These are phyloP conservation scores for Haberlea rhodopensis DNA, from an alignment of 257 asterid species.

Conservation along the genomic window DNA sequence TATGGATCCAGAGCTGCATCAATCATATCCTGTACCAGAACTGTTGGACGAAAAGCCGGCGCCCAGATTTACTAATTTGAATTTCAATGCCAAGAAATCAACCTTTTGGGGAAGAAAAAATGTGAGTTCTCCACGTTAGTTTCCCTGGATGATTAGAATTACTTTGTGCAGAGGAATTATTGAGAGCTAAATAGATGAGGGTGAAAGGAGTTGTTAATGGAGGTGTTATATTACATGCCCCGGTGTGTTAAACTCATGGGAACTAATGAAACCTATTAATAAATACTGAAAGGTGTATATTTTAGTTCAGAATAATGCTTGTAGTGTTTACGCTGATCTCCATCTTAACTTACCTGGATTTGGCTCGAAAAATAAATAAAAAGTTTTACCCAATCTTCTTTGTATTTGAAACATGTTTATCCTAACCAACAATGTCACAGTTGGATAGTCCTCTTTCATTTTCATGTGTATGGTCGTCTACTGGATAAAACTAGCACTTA, in stretches of 20 bases:
- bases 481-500: conserved; percentile 1
- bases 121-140: conserved; percentile 49
- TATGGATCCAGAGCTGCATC: conserved; percentile 68
- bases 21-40: conserved; percentile 54
- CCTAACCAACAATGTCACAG: conserved; percentile 13
- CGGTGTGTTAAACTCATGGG: conserved; percentile 21
- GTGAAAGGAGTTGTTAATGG: conserved; percentile 11
- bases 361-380: background rate
- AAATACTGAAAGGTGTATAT: conserved; percentile 5
- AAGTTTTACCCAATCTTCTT: background rate
- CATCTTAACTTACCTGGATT: conserved; percentile 1
- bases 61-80: conserved; percentile 44
- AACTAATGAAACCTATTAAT: conserved; percentile 11
- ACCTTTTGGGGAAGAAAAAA: conserved; percentile 80
- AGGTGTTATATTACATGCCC: no score
- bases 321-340: conserved; percentile 15
- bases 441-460: background rate
- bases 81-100: conserved; percentile 59
- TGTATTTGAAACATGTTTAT: conserved; percentile 3
- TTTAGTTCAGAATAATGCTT: conserved; percentile 17
- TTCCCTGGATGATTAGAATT: background rate
- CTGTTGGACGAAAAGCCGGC: conserved; percentile 46
- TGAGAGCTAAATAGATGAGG: conserved; percentile 13
- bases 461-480: background rate
- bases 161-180: conserved; percentile 7